Evolutionary conservation across 2,329 filamentous ascomycete genomes (phyloP).

Genomic region (Colletotrichum sp.): DNA sequence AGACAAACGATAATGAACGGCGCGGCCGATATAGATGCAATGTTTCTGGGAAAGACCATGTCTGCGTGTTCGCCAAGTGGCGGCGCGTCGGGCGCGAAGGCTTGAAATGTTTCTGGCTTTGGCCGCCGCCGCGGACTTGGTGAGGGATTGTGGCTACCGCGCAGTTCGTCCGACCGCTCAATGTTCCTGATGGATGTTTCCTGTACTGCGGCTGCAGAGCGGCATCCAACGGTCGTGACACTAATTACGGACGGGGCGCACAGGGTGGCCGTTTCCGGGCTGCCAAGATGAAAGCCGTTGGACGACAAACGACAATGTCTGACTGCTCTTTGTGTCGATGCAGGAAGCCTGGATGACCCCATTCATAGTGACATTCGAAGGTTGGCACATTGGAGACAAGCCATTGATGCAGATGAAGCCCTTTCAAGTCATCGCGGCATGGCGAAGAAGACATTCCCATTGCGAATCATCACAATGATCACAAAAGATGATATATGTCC

Average conservation of each 20-base stretch:
- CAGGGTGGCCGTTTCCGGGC: background rate
- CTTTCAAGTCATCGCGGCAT: background rate
- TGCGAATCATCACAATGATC: background rate
- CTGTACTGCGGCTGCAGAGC: background rate
- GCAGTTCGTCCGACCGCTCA: background rate
- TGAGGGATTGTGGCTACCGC: background rate
- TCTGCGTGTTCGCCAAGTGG: background rate
- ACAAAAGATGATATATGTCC: background rate
- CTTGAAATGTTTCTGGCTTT: background rate
- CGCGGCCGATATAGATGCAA: background rate
- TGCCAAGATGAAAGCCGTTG: conserved; percentile 11
- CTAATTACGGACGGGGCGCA: background rate
- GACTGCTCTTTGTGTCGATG: background rate
- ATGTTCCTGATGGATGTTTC: background rate
- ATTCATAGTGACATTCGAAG: background rate
- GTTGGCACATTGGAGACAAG: background rate
- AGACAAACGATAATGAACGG: conserved; percentile 7
- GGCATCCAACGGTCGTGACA: background rate
- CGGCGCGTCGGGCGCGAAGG: background rate
- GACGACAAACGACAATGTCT: background rate
- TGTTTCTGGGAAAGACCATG: background rate
- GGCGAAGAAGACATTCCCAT: background rate
- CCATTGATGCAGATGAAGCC: background rate
- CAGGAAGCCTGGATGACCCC: background rate
- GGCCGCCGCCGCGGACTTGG: background rate